Evolutionary conservation across 768 basidiomycete species (phyloP).

Genomic region (Trichaptum fuscoviolaceum): DNA sequence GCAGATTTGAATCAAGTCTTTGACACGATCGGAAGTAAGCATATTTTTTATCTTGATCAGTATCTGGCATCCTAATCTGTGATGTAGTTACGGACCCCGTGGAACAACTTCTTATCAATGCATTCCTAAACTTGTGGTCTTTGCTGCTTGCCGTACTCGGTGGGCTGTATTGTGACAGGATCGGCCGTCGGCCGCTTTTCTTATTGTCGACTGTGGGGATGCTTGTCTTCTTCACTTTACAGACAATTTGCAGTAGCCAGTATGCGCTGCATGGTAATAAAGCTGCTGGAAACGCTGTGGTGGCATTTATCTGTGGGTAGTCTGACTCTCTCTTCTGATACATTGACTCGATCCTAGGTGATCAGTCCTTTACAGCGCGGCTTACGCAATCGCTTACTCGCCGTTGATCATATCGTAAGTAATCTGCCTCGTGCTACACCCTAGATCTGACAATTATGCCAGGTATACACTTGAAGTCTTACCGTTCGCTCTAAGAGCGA

Average conservation of each 20-base stretch:
- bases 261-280: constrained; percentile 13
- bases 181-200: constrained; percentile 21
- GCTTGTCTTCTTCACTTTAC: constrained; percentile 22
- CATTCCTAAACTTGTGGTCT: constrained; percentile 21
- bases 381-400: constrained; percentile 30
- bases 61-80: constrained; percentile 5
- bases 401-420: constrained; percentile 29
- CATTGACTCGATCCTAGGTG: background rate
- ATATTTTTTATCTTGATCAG: constrained; percentile 18
- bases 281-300: constrained; percentile 24
- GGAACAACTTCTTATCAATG: constrained; percentile 13
- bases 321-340: constrained; percentile 2
- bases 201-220: constrained; percentile 22
- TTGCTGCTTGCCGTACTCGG: constrained; percentile 23
- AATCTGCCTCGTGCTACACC: background rate
- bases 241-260: constrained; percentile 18
- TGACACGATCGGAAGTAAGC: constrained; percentile 25
- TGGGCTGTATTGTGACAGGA: constrained; percentile 26
- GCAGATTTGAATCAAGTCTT: constrained; percentile 17
- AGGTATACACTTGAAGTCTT: constrained; percentile 40
- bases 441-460: background rate
- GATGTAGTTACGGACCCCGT: constrained; percentile 5
- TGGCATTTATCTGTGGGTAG: constrained; percentile 24
- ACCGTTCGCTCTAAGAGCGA: constrained; percentile 35
- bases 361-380: constrained; percentile 18